Base-by-base conservation (phyloP, 1,284 basidiomycete species). In the Papiliotrema laurentii region DNA sequence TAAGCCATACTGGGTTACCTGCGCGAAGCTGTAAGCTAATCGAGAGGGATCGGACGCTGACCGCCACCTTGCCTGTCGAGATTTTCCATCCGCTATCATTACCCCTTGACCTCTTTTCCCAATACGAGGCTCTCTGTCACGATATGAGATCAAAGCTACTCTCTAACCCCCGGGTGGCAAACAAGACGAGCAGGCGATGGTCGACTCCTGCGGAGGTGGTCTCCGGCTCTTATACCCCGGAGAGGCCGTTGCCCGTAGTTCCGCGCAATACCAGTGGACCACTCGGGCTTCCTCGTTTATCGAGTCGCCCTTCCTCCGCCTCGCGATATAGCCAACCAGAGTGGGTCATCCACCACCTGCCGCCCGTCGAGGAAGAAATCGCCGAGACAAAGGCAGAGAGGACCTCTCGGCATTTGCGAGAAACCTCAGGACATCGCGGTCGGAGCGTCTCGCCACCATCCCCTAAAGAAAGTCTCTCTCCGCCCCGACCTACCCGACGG, bases 391-490 rank as follows among this genome's bases (percentile, higher is more conserved):
- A 21, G 33, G 47, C 51, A 3, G 43, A 47, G 13, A 24, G 43
- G 22, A 48, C 43, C 5, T 41, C 45, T 11, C n/a, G 51, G 22
- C 51, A 53, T 48, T 31, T 49, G 4, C 31, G 51, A 34, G 51
- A 53, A 24, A 53, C 46, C 10, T 44, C 45, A 19, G 40, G 31
- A 34, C 7, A 24, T 28, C 33, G 51, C 31, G 51, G 47, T 4
- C 33, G 51, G 26, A 53, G 47, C 36, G 42, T 44, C 21, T 43
- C 31, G 21, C 47, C 50, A n/a, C 28, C 36, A 3, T n/a, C 26
- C 4, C 11, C 26, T 27, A 9, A 11, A 3, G n/a, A 9, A 11
- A 37, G 14, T 26, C n/a, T n/a, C 10, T 28, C 40, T 14, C 24
- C 40, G 4, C 40, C 40, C 9, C 40, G 25, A 18, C 34, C 38